Evolutionary conservation across 2,329 filamentous ascomycete species (phyloP), one percentile per base, ranked within the genome.

Genomic region (Dactylonectria estremocensis): DNA sequence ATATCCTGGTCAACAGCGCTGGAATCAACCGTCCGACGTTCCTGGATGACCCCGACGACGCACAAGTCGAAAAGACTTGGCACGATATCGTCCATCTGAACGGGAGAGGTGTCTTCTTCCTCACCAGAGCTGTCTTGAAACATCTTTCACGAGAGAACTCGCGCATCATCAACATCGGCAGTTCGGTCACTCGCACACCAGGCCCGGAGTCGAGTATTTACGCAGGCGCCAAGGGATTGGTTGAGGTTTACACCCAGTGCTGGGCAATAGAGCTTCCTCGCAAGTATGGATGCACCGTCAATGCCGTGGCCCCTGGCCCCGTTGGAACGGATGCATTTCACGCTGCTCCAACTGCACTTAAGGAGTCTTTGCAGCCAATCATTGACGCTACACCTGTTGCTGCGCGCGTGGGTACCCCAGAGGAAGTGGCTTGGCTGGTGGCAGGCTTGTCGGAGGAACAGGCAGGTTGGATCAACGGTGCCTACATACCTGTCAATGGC

Each of bases 81-180:
- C 43, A 59, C 33, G 56, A 59, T 37, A 22, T 59, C 18, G 56
- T 61, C 35, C 22, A 54, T 37, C 58, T 61, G 28, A 64, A 64
- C 43, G 55, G 24, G 35, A 54, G 62, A 60, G 62, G 62, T 24
- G 48, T 48, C 20, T 60, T 64, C 14, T 60, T 60, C 62, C 55
- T 64, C 11, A 60, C 55, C 40, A 35, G 55, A 16, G 62, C 55
- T 5, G 48, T 48, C 20, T 54, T 64, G 8, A 59, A 59, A 46
- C 31, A 64, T 22, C 11, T 64, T 31, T 59, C 61, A n/a, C 61
- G 28, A 6, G 35, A 64, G 18, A 59, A 28, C 24, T 24, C 57
- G 14, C 57, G 57, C 46, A 61, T 61, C 16, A 40, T 61, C 57
- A 61, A 61, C 31, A 22, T 61, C 28, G 43, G 52, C 57, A 52